Conservation (phyloP, 1,284 basidiomycete species). For the Ustilago curta region DNA sequence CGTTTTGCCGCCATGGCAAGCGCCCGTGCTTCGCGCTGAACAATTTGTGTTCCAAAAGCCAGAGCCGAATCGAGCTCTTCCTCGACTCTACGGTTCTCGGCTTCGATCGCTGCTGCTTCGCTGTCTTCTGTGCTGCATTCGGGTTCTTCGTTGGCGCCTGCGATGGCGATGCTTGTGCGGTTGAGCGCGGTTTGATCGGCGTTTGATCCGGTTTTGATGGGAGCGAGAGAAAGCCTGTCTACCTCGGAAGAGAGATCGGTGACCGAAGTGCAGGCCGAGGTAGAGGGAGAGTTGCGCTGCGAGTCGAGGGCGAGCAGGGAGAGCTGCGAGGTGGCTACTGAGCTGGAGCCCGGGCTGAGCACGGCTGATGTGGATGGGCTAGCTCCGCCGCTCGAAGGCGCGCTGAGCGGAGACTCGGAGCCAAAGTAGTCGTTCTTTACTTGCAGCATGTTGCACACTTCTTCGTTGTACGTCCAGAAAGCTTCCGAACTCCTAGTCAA, state of each 20-base stretch:
- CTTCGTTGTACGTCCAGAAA: background rate
- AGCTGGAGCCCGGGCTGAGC: constrained; percentile 40
- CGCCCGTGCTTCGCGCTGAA: constrained; percentile 50
- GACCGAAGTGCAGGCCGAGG: constrained; percentile 47
- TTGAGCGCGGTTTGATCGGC: background rate
- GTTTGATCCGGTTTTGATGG: background rate
- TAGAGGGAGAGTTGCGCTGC: constrained; percentile 32
- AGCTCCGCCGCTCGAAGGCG: constrained; percentile 28
- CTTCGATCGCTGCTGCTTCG: constrained; percentile 37
- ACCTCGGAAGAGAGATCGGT: constrained; percentile 41
- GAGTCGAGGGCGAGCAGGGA: constrained; percentile 34
- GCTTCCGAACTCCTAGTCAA: no score
- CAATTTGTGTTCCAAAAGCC: constrained; percentile 38
- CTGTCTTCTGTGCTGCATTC: constrained; percentile 27
- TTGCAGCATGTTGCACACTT: constrained; percentile 13
- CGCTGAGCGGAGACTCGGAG: constrained; percentile 25
- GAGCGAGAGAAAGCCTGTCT: constrained; percentile 28
- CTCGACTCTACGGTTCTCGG: constrained; percentile 37
- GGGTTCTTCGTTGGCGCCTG: constrained; percentile 8
- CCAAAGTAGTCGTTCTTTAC: constrained; percentile 41
- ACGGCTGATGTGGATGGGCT: constrained; percentile 30
- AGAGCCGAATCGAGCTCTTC: constrained; percentile 45
- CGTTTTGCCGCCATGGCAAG: constrained; percentile 46
- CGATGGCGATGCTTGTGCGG: background rate
- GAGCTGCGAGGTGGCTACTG: constrained; percentile 35